Conservation (phyloP, 2,329 filamentous ascomycete genomes). For the Thyridium curvatum region DNA sequence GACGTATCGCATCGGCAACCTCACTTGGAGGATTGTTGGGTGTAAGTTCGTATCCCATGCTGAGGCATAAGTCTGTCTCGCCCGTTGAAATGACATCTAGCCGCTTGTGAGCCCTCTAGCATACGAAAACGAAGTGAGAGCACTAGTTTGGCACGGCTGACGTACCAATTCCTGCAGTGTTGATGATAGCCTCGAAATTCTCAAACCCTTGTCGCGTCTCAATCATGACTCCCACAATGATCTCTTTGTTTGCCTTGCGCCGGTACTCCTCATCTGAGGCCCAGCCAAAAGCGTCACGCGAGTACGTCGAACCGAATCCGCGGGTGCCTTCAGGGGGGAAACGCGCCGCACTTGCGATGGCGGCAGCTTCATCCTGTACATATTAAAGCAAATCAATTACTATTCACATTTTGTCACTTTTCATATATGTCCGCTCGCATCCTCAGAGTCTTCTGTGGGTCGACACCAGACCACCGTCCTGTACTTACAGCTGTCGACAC, state of each 20-base stretch:
- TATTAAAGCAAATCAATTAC: too few species aligned
- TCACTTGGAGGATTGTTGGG: neutral
- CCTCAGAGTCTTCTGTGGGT: too few species aligned
- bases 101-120: too few species aligned
- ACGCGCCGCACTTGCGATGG: too few species aligned
- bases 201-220: neutral
- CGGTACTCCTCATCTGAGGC: neutral
- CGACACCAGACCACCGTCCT: too few species aligned
- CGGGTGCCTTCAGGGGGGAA: too few species aligned
- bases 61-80: neutral
- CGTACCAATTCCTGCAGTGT: neutral
- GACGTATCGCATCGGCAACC: neutral
- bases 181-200: neutral
- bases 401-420: too few species aligned
- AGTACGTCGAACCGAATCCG: too few species aligned
- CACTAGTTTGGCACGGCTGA: too few species aligned
- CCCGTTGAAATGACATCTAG: neutral
- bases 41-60: neutral
- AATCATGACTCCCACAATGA: constrained; percentile 1
- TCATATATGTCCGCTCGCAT: too few species aligned
- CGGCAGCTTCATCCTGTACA: too few species aligned
- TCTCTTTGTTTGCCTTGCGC: neutral
- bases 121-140: too few species aligned
- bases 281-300: neutral
- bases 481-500: neutral